Evolutionary conservation across 768 basidiomycete species (phyloP).

Genomic region (Ephemerocybe angulata): DNA sequence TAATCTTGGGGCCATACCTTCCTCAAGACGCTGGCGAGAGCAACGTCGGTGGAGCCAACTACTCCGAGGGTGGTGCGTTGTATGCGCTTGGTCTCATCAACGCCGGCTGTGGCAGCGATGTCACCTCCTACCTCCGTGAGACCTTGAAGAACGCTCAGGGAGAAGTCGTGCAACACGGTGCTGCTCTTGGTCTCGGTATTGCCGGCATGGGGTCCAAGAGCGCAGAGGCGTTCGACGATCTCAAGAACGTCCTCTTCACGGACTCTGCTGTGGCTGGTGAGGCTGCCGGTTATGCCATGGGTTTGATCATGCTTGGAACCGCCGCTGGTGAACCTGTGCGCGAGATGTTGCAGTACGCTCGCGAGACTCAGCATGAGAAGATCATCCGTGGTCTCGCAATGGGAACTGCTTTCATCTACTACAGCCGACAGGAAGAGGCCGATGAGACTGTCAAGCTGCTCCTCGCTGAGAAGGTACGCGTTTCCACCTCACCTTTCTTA

Average conservation of each 20-base stretch:
- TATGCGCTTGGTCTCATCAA: slow-evolving; percentile 95
- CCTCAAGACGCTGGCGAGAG: slow-evolving; percentile 76
- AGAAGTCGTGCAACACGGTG: slow-evolving; percentile 95
- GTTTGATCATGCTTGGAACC: slow-evolving; percentile 96
- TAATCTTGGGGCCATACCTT: slow-evolving; percentile 90
- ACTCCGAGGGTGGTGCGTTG: slow-evolving; percentile 93
- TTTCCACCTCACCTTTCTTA: neutral
- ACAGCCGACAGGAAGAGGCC: slow-evolving; percentile 90
- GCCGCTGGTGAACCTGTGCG: slow-evolving; percentile 73
- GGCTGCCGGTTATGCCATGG: slow-evolving; percentile 96
- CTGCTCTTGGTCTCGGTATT: slow-evolving; percentile 94
- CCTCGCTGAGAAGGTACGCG: slow-evolving; percentile 77
- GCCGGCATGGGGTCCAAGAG: slow-evolving; percentile 92
- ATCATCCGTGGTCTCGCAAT: slow-evolving; percentile 95
- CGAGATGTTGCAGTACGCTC: slow-evolving; percentile 95
- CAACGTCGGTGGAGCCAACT: slow-evolving; percentile 72
- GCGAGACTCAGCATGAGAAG: slow-evolving; percentile 98
- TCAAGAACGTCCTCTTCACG: slow-evolving; percentile 84
- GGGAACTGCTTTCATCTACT: slow-evolving; percentile 89
- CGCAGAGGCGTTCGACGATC: slow-evolving; percentile 84
- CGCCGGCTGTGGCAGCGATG: slow-evolving; percentile 79
- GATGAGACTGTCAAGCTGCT: slow-evolving; percentile 76
- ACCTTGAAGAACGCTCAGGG: slow-evolving; percentile 70
- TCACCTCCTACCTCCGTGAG: slow-evolving; percentile 75
- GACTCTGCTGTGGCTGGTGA: slow-evolving; percentile 97